Evolutionary conservation across 2,329 filamentous ascomycete genomes (phyloP).

Genomic region (Aspergillus sp.): DNA sequence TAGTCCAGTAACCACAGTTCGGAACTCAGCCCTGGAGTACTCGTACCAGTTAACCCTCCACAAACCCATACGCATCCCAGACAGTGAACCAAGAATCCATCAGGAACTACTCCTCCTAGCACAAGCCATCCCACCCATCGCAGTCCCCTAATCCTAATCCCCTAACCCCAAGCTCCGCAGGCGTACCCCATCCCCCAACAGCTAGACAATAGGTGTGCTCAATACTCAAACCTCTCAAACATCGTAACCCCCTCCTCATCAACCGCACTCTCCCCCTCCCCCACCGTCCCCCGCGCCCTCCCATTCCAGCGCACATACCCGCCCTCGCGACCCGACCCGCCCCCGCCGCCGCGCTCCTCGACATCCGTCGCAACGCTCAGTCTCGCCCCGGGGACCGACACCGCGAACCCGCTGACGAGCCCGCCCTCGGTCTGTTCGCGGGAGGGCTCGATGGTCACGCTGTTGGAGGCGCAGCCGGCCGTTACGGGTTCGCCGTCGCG

Average conservation of each 20-base stretch:
- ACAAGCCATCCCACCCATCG: no score
- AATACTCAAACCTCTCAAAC: conserved; percentile 31
- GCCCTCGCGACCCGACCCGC: conserved; percentile 18
- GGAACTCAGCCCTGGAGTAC: no score
- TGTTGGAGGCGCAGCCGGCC: conserved; percentile 29
- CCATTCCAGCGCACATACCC: conserved; percentile 31
- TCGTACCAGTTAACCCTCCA: background rate
- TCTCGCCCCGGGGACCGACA: conserved; percentile 14
- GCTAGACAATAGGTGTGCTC: no score
- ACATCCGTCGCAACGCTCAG: conserved; percentile 20
- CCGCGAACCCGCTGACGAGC: conserved; percentile 22
- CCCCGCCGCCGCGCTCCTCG: background rate
- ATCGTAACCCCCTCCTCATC: conserved; percentile 25
- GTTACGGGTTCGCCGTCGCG: conserved; percentile 33
- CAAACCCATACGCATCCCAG: background rate
- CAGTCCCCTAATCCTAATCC: no score
- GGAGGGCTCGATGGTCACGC: conserved; percentile 22
- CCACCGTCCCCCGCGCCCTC: conserved; percentile 18
- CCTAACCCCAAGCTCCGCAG: no score
- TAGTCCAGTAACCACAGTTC: background rate
- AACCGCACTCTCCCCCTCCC: background rate
- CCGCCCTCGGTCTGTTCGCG: background rate
- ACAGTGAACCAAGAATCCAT: background rate
- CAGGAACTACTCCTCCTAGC: background rate
- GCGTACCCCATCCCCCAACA: no score